phyloP scores from a whole-genome alignment of 2,329 filamentous ascomycete species.

The Coniochaeta sp. region DNA sequence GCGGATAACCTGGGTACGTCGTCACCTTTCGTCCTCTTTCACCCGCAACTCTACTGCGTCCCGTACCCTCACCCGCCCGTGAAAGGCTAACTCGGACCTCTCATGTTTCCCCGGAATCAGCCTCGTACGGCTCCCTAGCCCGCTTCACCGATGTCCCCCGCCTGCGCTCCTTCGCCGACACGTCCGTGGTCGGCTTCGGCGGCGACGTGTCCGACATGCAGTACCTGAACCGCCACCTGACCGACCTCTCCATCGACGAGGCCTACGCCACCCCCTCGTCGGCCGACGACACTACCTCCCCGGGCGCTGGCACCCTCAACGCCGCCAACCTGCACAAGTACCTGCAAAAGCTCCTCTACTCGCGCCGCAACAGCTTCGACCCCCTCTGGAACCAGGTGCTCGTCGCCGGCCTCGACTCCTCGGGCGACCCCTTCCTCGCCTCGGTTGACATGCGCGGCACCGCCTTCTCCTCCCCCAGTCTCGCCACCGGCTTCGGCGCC shows the following conservation, averaged over 20 bases:
- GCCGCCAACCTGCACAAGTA: constrained; percentile 96
- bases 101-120: too few relatives aligned
- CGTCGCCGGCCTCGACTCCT: constrained; percentile 78
- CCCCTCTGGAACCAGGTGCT: constrained; percentile 95
- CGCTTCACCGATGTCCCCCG: constrained; percentile 97
- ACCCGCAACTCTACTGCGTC: too few relatives aligned
- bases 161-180: constrained; percentile 78
- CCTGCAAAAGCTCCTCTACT: constrained; percentile 91
- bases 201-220: constrained; percentile 99
- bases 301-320: constrained; percentile 47
- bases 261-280: constrained; percentile 55
- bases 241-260: constrained; percentile 79
- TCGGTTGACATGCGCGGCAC: constrained; percentile 88
- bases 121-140: constrained; percentile 93
- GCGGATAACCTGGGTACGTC: constrained; percentile 85
- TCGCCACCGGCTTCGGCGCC: constrained; percentile 90
- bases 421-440: constrained; percentile 79
- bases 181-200: constrained; percentile 84
- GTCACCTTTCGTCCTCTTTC: constrained; percentile 3
- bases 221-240: constrained; percentile 88
- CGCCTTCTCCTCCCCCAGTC: constrained; percentile 77
- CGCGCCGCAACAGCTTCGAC: constrained; percentile 90
- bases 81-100: too few relatives aligned
- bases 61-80: too few relatives aligned
- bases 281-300: constrained; percentile 13